Evolutionary conservation across 2,329 filamentous ascomycete species (phyloP).

Genomic region (Coniochaeta ligniaria): DNA sequence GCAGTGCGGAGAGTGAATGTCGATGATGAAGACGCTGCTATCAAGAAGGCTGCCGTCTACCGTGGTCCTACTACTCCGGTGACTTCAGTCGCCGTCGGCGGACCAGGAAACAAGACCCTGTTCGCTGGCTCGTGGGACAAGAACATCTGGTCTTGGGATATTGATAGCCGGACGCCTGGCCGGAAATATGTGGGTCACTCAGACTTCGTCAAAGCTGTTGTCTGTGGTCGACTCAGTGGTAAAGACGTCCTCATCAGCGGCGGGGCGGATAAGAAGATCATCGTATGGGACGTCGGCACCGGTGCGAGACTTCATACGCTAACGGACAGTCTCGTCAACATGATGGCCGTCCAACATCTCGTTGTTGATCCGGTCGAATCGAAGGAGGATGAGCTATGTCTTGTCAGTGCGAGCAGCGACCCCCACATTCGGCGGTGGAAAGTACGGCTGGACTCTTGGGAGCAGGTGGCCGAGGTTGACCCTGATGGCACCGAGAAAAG

Average conservation of each 20-base stretch:
- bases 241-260: constrained; percentile 64
- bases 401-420: constrained; percentile 78
- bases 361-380: constrained; percentile 62
- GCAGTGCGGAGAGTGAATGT: constrained; percentile 66
- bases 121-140: constrained; percentile 97
- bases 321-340: constrained; percentile 61
- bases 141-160: constrained; percentile 77
- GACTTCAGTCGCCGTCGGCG: constrained; percentile 65
- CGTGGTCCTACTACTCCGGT: constrained; percentile 73
- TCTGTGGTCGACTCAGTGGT: constrained; percentile 52
- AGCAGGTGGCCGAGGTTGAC: constrained; percentile 45
- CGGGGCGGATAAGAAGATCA: constrained; percentile 69
- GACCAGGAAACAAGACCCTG: constrained; percentile 47
- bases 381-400: constrained; percentile 38
- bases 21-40: constrained; percentile 37
- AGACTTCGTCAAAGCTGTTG: constrained; percentile 85
- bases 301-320: constrained; percentile 67
- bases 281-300: constrained; percentile 72
- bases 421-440: constrained; percentile 74
- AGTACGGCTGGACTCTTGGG: constrained; percentile 43
- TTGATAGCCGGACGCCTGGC: constrained; percentile 45
- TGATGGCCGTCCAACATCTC: constrained; percentile 76
- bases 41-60: constrained; percentile 39
- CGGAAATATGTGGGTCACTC: constrained; percentile 67
- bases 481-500: constrained; percentile 34